phyloP scores from a whole-genome alignment of 371 early-diverging fungal genomes.

The Nematocida major region DNA sequence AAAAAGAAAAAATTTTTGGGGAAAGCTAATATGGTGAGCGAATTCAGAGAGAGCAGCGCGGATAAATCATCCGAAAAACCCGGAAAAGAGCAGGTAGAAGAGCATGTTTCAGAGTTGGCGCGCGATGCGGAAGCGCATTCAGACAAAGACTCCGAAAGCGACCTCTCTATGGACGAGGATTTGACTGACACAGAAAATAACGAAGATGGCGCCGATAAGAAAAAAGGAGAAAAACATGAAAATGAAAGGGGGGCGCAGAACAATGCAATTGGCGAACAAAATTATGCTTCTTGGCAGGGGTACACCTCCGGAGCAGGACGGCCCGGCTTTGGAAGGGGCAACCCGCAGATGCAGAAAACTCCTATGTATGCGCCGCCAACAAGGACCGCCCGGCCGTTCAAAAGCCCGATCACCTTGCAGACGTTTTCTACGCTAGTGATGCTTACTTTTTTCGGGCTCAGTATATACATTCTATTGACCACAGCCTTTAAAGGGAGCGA shows the following conservation, averaged over 20 bases:
- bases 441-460: too few relatives aligned
- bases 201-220: neutral
- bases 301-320: too few relatives aligned
- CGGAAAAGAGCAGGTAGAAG: neutral
- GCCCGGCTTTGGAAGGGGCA: too few relatives aligned
- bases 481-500: neutral
- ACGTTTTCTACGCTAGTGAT: too few relatives aligned
- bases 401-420: too few relatives aligned
- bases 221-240: neutral
- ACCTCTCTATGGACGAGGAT: neutral
- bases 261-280: neutral
- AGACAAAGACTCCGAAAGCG: neutral
- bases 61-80: neutral
- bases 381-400: too few relatives aligned
- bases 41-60: neutral
- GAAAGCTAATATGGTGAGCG: neutral
- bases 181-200: neutral
- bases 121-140: neutral
- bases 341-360: too few relatives aligned
- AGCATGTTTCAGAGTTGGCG: neutral
- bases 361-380: too few relatives aligned
- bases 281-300: too few relatives aligned
- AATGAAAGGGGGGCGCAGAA: neutral
- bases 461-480: too few relatives aligned
- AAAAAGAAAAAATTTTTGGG: slow-evolving; percentile 50